These are phyloP conservation scores for Selenicereus undatus DNA, from an alignment of 148 eudicot species.

Conservation along the genomic window DNA sequence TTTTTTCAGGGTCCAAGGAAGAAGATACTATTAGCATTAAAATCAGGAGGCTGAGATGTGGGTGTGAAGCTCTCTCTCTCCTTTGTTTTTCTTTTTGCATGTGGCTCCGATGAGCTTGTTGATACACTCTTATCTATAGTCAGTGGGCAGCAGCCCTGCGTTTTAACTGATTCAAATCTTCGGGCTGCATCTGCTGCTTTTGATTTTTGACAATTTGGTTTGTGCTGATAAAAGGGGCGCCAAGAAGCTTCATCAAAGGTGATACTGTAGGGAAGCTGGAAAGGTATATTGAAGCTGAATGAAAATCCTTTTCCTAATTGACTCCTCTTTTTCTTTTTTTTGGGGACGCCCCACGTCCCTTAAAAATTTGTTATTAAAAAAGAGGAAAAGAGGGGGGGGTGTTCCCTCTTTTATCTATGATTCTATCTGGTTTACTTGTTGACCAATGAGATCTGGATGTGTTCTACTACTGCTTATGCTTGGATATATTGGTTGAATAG, in stretches of 20 bases:
- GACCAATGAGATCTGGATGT: not conserved
- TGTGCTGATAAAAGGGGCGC: not conserved
- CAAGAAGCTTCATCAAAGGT: not conserved
- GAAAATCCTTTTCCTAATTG: not conserved
- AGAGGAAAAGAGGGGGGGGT: too few species aligned
- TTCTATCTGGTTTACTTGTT: not conserved
- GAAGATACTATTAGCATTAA: conserved; percentile 14
- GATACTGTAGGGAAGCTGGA: not conserved
- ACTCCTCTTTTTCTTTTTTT: not conserved
- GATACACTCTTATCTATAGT: not conserved
- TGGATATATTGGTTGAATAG: not conserved
- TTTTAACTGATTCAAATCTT: not conserved
- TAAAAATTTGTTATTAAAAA: too few species aligned
- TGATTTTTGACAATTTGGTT: not conserved
- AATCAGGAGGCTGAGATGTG: not conserved
- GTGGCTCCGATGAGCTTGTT: not conserved
- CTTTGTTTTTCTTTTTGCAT: not conserved
- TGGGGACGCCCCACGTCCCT: not conserved
- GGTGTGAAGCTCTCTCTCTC: not conserved
- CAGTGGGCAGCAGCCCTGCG: not conserved
- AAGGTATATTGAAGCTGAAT: not conserved
- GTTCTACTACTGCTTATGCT: not conserved
- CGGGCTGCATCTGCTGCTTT: not conserved
- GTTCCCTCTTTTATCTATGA: not conserved
- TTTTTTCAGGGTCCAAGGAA: conserved; percentile 13